Base-by-base conservation (phyloP, 75 land plant genomes). In the Selaginella tamariscina region DNA sequence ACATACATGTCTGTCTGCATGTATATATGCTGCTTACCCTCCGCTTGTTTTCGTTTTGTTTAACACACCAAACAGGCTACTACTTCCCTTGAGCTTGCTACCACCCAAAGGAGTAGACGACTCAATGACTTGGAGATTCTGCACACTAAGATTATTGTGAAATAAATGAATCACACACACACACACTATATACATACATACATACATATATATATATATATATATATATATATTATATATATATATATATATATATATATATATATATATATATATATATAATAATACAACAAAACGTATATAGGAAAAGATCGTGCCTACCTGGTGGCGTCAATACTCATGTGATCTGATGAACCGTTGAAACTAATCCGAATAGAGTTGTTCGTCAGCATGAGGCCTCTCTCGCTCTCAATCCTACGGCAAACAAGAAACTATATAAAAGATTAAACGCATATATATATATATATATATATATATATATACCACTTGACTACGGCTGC, bases 311-410 rank as follows among this genome's bases (percentile, higher is more conserved):
- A 18, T 24, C 29, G 29, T 55, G 21, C 21, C 11, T 68, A 94
- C 98, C 98, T 94, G 18, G 91, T 90, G 44, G 84, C 79, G 80
- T 94, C 98, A 83, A 94, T 89, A 66, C 75, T 90, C 91, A 94
- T 81, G 64, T 94, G 98, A 70, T 94, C 96, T 71, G 78, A 83
- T 8, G 96, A 89, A 55, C 96, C 91, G 74, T 89, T 94, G 54
- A 94, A 80, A 24, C 86, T 87, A 31, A 94, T 83, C 78, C 71
- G 74, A 11, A 76, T 63, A n/a, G 78, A 76, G 39, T 72, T 68
- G 30, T 76, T 73, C 2, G 54, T 67, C 31, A 76, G 29, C 8
- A 72, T 71, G 56, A 77, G 31, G 23, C 79, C 79, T 60, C 68
- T 72, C 71, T 77, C 79, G 33, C 56, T 65, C 32, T 77, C 79